These are phyloP conservation scores for Gaultheria prostrata DNA, from an alignment of 148 eudicot species.

Conservation along the genomic window DNA sequence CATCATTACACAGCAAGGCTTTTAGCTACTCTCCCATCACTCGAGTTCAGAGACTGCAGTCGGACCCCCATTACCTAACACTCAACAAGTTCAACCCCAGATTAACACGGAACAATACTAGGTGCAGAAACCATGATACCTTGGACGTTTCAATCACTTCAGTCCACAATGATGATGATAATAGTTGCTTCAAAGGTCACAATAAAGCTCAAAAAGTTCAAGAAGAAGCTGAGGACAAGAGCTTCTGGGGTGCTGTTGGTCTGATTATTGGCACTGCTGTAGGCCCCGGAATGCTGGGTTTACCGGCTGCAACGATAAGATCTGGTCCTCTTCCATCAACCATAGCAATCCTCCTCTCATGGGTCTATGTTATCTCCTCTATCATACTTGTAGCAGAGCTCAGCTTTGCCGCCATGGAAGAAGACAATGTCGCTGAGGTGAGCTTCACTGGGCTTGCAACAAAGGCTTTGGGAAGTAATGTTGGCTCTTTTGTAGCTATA, in stretches of 20 bases:
- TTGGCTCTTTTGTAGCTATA: constrained; percentile 56
- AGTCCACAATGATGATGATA: not conserved
- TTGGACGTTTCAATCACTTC: not conserved
- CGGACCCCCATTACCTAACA: not conserved
- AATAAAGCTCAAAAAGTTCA: constrained; percentile 7
- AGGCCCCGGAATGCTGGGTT: constrained; percentile 74
- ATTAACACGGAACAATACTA: not conserved
- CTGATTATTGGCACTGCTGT: constrained; percentile 72
- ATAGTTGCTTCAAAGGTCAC: not conserved
- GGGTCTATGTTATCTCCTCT: constrained; percentile 73
- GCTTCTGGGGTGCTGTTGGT: constrained; percentile 71
- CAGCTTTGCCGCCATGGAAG: constrained; percentile 62
- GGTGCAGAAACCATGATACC: constrained; percentile 13
- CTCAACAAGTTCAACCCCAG: not conserved
- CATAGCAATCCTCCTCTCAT: constrained; percentile 55
- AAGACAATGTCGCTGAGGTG: constrained; percentile 53
- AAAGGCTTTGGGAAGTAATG: constrained; percentile 45
- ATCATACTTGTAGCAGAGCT: constrained; percentile 69
- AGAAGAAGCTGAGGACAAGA: constrained; percentile 33
- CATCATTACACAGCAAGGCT: not conserved
- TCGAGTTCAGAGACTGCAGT: not conserved
- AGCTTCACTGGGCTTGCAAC: constrained; percentile 65
- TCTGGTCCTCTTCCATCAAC: constrained; percentile 69
- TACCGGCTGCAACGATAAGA: constrained; percentile 62
- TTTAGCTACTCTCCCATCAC: not conserved